phyloP scores from a whole-genome alignment of 805 yeast species.

The Yarrowia deformans region DNA sequence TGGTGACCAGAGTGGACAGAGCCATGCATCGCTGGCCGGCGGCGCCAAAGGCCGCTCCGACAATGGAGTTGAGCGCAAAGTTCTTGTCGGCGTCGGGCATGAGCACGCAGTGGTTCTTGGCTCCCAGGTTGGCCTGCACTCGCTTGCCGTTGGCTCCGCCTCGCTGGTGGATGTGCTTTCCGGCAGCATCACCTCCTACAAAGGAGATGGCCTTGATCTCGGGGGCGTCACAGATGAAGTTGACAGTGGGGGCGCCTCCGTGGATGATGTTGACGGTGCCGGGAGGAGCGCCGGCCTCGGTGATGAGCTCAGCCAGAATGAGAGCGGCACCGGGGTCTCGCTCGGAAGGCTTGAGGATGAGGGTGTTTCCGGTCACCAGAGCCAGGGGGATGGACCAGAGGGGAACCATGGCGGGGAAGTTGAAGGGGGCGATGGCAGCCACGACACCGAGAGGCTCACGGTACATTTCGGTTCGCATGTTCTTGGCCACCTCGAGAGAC shows the following conservation, averaged over 20 bases:
- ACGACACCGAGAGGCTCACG: slow-evolving; percentile 75
- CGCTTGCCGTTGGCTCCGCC: slow-evolving; percentile 75
- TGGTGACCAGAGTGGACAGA: slow-evolving; percentile 73
- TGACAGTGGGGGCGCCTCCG: slow-evolving; percentile 76
- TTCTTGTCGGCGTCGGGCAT: slow-evolving; percentile 74
- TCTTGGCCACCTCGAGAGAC: slow-evolving; percentile 69
- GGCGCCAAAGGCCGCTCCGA: slow-evolving; percentile 82
- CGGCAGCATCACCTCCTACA: slow-evolving; percentile 82
- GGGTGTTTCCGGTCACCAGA: slow-evolving; percentile 75
- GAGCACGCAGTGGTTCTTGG: slow-evolving; percentile 77
- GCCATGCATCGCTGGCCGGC: slow-evolving; percentile 89
- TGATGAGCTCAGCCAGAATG: slow-evolving; percentile 72
- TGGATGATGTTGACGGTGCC: slow-evolving; percentile 77
- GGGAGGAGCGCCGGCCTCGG: slow-evolving; percentile 76
- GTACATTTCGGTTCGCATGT: slow-evolving; percentile 80
- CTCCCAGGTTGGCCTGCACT: slow-evolving; percentile 80
- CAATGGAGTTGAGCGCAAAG: slow-evolving; percentile 68
- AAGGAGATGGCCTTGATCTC: slow-evolving; percentile 78
- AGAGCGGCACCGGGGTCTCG: slow-evolving; percentile 84
- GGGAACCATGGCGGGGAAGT: slow-evolving; percentile 86
- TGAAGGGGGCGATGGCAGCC: slow-evolving; percentile 80
- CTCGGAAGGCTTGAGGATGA: slow-evolving; percentile 74
- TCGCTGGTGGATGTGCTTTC: slow-evolving; percentile 70
- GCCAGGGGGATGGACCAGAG: slow-evolving; percentile 70
- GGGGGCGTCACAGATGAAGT: slow-evolving; percentile 72